Conservation (phyloP, 257 asterid species). For the Haberlea rhodopensis region DNA sequence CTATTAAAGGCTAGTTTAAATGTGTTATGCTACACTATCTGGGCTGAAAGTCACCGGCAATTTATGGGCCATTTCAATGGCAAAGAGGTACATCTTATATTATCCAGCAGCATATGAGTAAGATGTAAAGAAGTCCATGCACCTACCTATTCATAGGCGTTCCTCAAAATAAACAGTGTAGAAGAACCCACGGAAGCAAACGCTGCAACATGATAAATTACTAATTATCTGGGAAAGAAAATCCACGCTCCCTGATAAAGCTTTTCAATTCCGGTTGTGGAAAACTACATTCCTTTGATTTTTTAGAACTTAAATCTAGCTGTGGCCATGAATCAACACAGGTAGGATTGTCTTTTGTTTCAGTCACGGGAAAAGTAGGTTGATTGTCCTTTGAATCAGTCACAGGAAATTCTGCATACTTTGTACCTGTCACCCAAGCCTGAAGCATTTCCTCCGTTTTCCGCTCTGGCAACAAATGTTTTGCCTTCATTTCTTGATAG, state of each 20-base stretch:
- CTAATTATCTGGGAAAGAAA: conserved; percentile 53
- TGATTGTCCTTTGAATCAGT: conserved; percentile 24
- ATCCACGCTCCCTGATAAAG: conserved; percentile 62
- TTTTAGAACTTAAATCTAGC: conserved; percentile 25
- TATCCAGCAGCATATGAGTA: neutral
- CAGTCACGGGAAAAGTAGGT: conserved; percentile 12
- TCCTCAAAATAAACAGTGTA: conserved; percentile 12
- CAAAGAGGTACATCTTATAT: neutral
- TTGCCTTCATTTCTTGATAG: conserved; percentile 81
- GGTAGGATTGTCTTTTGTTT: conserved; percentile 22
- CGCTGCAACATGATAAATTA: conserved; percentile 15
- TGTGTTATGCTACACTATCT: neutral
- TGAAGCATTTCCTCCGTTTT: conserved; percentile 70
- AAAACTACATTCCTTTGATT: conserved; percentile 35
- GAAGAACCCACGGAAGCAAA: conserved; percentile 3
- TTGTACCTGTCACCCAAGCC: conserved; percentile 68
- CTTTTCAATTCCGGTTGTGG: conserved; percentile 56
- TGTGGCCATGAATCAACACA: conserved; percentile 26
- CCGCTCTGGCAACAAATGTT: conserved; percentile 76
- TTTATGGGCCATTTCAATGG: neutral
- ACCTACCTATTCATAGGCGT: neutral
- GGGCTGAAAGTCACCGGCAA: neutral
- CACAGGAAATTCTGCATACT: conserved; percentile 25
- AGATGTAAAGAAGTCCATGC: neutral
- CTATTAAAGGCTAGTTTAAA: neutral